Conservation (phyloP, 176 grass and related monocot genomes). For the Musa itinerans region DNA sequence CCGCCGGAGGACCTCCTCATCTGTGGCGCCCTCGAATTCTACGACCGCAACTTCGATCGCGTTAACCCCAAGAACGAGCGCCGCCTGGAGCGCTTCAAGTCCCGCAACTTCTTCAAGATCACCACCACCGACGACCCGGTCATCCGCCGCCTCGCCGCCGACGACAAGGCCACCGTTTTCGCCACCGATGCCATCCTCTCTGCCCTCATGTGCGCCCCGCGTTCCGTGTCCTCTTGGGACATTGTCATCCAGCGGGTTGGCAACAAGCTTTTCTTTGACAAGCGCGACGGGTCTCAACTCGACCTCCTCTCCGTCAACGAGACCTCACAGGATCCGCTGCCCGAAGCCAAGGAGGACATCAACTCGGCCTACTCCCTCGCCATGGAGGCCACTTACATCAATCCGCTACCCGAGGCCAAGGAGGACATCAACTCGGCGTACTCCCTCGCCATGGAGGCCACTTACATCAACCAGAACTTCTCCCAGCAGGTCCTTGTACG, state of each 20-base stretch:
- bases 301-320: slow-evolving; percentile 15
- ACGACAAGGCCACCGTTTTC: slow-evolving; percentile 5
- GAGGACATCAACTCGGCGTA: slow-evolving; percentile 11
- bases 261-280: slow-evolving; percentile 14
- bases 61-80: slow-evolving; percentile 16
- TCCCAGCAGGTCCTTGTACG: slow-evolving; percentile 14
- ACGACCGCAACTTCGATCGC: slow-evolving; percentile 1
- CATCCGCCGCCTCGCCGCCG: slow-evolving; percentile 9
- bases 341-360: slow-evolving; percentile 12
- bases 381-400: slow-evolving; percentile 15
- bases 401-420: not conserved
- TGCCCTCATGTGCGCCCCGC: slow-evolving; percentile 8
- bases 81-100: slow-evolving; percentile 7
- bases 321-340: not conserved
- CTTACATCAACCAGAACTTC: slow-evolving; percentile 19
- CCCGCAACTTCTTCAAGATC: slow-evolving; percentile 17
- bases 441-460: slow-evolving; percentile 9
- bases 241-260: slow-evolving; percentile 7
- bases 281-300: slow-evolving; percentile 5
- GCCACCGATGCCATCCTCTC: slow-evolving; percentile 13
- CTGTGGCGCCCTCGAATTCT: slow-evolving; percentile 5
- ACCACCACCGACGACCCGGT: slow-evolving; percentile 8
- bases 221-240: slow-evolving; percentile 1
- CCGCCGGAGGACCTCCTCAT: slow-evolving; percentile 10
- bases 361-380: slow-evolving; percentile 5